Conservation (phyloP, 2,329 filamentous ascomycete species). For the Colletotrichum euphorbiae region DNA sequence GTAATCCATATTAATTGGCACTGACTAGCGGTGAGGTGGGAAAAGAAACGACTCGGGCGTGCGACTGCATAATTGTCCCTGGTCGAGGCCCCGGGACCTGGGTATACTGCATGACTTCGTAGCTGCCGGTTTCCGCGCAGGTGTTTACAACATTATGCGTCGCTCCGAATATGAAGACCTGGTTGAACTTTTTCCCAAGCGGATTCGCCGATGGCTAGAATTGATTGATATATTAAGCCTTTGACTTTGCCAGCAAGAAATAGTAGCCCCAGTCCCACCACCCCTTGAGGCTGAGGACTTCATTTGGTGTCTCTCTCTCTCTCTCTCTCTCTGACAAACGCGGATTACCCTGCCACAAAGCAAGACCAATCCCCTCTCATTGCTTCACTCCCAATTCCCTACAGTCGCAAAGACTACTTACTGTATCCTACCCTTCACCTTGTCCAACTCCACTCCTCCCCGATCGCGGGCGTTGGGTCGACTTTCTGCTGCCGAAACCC, state of each 20-base stretch:
- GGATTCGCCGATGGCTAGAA: conserved; percentile 3
- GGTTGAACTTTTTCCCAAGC: background rate
- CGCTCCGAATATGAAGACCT: background rate
- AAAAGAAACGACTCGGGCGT: conserved; percentile 20
- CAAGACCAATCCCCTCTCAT: background rate
- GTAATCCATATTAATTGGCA: conserved; percentile 17
- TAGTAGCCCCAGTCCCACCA: conserved; percentile 9
- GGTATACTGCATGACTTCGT: conserved; percentile 15
- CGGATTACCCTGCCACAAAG: conserved; percentile 19
- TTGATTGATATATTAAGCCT: conserved; percentile 14
- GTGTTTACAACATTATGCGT: conserved; percentile 1
- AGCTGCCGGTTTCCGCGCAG: conserved; percentile 25
- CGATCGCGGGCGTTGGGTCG: background rate
- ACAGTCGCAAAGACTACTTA: background rate
- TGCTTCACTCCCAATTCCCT: background rate
- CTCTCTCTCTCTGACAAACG: conserved; percentile 21
- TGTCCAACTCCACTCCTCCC: background rate
- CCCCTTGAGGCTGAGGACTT: background rate
- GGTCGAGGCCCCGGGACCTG: conserved; percentile 22
- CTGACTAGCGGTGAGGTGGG: conserved; percentile 36
- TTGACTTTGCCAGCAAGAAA: background rate
- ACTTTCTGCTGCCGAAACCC: background rate
- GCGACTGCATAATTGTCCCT: conserved; percentile 25
- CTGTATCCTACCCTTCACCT: background rate
- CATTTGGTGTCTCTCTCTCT: conserved; percentile 18